phyloP scores from a whole-genome alignment of 768 basidiomycete genomes.

The Lepiota brunneoincarnata region DNA sequence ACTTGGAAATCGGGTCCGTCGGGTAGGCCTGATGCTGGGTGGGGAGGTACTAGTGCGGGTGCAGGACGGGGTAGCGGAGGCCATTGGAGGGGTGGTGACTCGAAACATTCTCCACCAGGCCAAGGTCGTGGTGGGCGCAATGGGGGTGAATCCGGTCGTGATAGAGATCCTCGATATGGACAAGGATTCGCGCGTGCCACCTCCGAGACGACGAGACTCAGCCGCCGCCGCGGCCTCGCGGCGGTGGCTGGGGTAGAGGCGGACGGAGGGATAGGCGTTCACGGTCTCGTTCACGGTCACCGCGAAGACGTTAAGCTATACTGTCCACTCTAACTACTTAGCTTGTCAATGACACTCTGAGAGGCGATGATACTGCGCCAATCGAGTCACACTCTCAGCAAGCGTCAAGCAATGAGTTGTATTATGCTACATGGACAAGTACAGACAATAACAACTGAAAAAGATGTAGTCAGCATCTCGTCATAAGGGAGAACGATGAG shows the following conservation, averaged over 20 bases:
- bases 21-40: slow-evolving; percentile 14
- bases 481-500: slow-evolving; percentile 3
- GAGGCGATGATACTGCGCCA: not conserved
- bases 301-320: slow-evolving; percentile 6
- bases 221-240: slow-evolving; percentile 43
- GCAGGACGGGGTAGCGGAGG: slow-evolving; percentile 47
- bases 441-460: slow-evolving; percentile 9
- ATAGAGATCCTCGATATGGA: slow-evolving; percentile 33
- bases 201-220: slow-evolving; percentile 41
- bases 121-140: slow-evolving; percentile 44
- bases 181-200: slow-evolving; percentile 42
- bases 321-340: not conserved
- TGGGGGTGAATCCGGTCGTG: slow-evolving; percentile 29
- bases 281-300: slow-evolving; percentile 36
- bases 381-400: not conserved
- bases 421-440: slow-evolving; percentile 10
- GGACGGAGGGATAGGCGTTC: slow-evolving; percentile 37
- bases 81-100: slow-evolving; percentile 69
- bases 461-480: slow-evolving; percentile 11
- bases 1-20: slow-evolving; percentile 18
- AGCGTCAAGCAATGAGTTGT: not conserved
- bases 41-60: slow-evolving; percentile 35
- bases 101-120: slow-evolving; percentile 44
- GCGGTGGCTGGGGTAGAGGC: slow-evolving; percentile 34
- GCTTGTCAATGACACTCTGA: not conserved